Base-by-base conservation (phyloP, 805 yeast genomes). In the Scheffersomyces ergatensis region DNA sequence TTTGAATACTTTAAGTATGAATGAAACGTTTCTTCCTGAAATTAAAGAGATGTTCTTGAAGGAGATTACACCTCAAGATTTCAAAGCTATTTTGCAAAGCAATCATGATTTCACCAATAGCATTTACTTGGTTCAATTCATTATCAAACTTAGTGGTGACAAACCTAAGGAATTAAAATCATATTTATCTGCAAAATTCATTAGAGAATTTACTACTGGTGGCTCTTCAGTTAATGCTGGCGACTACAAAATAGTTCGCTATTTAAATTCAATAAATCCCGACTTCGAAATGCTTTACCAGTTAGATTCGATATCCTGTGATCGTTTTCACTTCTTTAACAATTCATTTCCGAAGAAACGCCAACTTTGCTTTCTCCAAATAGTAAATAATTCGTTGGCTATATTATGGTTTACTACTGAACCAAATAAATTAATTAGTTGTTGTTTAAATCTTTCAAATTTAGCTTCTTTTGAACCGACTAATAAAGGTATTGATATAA, bases 21-120 rank as follows among this genome's bases (percentile, higher is more conserved):
- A 26, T 26, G 5, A 11, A 9, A 14, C 8, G 14, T 5, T 26
- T 26, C 29, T 8, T 11, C 29, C 29, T 11, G 14, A 11, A 9
- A 5, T 26, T 11, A 26, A 26, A 12, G 6, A 5, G 12, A 7
- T 26, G 29, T 26, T 26, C 14, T 11, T 13, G n/a, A 13, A 11
- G 5, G 14, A 6, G 18, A 15, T n/a, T 14, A 29, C 17, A n/a
- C 18, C 17, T 5, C 18, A 5, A 5, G 9, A 29, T 14, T 5
- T 29, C 5, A n/a, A 29, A 14, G 5, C 18, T 5, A 7, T 14
- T 5, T 29, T 29, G 15, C 3, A n/a, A 14, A 5, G 4, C 18
- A 39, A 42, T 27, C 18, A 34, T 9, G 36, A 39, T 30, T 45
- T 45, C 27, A 37, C 44, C 15, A 35, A 36, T 23, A 32, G 19